phyloP scores from a whole-genome alignment of 1,284 basidiomycete species.

The Ustilago crameri region DNA sequence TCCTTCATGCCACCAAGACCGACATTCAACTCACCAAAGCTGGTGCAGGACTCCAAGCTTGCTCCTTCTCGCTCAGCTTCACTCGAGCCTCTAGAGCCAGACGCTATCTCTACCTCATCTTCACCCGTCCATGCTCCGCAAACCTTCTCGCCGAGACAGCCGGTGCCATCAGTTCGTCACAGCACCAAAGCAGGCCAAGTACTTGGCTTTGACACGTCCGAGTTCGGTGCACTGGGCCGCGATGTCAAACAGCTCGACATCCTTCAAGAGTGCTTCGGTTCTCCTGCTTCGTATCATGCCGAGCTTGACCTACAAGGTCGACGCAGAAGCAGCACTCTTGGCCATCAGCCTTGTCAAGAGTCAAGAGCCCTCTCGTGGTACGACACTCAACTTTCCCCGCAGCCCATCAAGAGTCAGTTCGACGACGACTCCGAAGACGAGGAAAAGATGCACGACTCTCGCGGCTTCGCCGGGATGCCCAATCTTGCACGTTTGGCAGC shows the following conservation, averaged over 20 bases:
- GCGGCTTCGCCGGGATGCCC: conserved; percentile 5
- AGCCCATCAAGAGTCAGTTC: conserved; percentile 31
- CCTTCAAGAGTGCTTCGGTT: neutral
- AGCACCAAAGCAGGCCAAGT: no score
- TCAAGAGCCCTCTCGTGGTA: neutral
- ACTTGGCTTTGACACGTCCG: no score
- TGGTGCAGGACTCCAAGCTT: conserved; percentile 12
- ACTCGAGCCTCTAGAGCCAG: no score
- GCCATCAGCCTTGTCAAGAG: neutral
- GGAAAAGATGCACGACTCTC: conserved; percentile 17
- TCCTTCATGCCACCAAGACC: conserved; percentile 28
- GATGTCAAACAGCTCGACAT: no score
- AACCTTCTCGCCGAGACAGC: no score
- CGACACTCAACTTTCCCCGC: neutral
- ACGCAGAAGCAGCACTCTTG: conserved; percentile 15
- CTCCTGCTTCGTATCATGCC: neutral
- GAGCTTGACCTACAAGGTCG: neutral
- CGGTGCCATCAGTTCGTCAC: no score
- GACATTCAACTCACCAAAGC: conserved; percentile 36
- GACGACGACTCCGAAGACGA: conserved; percentile 51
- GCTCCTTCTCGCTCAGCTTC: conserved; percentile 2
- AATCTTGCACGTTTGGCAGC: conserved; percentile 32
- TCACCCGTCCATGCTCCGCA: neutral
- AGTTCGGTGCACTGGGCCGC: no score
- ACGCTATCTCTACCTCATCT: no score